Base-by-base conservation (phyloP, 164 flowering plant species). In the Annona cherimola region DNA sequence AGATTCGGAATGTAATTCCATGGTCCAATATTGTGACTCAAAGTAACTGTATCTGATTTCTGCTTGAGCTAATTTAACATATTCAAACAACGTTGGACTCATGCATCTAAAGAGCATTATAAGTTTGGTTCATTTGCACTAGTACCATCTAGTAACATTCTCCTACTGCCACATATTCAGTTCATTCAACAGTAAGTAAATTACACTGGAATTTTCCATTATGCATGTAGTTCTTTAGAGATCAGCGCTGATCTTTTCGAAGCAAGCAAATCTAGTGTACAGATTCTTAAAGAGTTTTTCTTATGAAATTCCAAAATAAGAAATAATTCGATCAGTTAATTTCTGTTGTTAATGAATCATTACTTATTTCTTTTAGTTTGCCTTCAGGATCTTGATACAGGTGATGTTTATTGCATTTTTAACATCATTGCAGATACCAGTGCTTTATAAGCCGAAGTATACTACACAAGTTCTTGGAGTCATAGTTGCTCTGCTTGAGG, bases 401-500 rank as follows among this genome's bases (percentile, higher is more conserved):
- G 20, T 68, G 19, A n/a, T 63, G 12, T 20, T 43, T 16, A 7
- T 61, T 46, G 68, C 54, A 19, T 74, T 46, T 39, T 66, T 42
- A 18, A 46, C 44, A 67, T 40, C 41, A 42, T 67, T 81, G 86
- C 96, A 95, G 99, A 90, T 91, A 72, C 94, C 99, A 67, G 79
- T 88, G 42, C 73, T 80, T 71, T 86, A 84, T 77, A 85, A 86
- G 65, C 76, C 74, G 73, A 82, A 82, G 72, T 88, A 89, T 66
- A 82, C 86, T 19, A 77, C 84, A 73, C 92, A 95, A 80, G 86
- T 95, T 76, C 86, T 95, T 74, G 89, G 93, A 64, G 97, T 95
- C 41, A 86, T 95, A 76, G 80, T 93, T 69, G 96, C 96, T 71
- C 78, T 95, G 77, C 94, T 94, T 18, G 98, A 90, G 81, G 99